Evolutionary conservation across 2,329 filamentous ascomycete species (phyloP).

Genomic region (Aspergillus hortae): DNA sequence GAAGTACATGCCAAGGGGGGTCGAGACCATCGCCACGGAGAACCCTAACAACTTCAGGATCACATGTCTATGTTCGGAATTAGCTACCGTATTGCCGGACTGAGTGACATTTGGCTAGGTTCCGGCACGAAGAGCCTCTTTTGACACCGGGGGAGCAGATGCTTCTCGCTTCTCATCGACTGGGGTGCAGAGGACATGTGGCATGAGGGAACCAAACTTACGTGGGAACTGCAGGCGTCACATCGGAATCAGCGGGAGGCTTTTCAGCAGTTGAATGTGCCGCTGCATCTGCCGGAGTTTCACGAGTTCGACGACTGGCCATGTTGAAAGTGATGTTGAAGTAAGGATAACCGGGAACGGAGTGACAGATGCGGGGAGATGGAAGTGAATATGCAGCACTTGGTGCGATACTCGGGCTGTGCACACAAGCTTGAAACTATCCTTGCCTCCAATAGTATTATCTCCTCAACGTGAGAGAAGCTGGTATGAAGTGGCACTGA

Average conservation of each 20-base stretch:
- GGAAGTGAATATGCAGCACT: background rate
- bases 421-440: no score
- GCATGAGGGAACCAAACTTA: constrained; percentile 43
- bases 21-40: constrained; percentile 83
- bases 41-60: constrained; percentile 88
- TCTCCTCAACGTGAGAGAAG: background rate
- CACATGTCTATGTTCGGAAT: constrained; percentile 58
- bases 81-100: background rate
- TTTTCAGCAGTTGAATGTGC: constrained; percentile 34
- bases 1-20: constrained; percentile 89
- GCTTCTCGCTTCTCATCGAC: background rate
- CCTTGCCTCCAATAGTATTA: no score
- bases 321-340: constrained; percentile 17
- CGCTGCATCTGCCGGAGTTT: constrained; percentile 26
- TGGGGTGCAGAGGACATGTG: constrained; percentile 4
- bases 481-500: background rate
- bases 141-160: no score
- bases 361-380: background rate
- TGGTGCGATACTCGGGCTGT: no score
- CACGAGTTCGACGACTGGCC: constrained; percentile 29
- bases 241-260: constrained; percentile 60
- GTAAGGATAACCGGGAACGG: background rate
- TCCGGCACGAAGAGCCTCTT: background rate
- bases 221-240: constrained; percentile 78
- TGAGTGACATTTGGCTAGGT: background rate